Conservation (phyloP, 1,284 basidiomycete genomes). For the Chiua sp. region DNA sequence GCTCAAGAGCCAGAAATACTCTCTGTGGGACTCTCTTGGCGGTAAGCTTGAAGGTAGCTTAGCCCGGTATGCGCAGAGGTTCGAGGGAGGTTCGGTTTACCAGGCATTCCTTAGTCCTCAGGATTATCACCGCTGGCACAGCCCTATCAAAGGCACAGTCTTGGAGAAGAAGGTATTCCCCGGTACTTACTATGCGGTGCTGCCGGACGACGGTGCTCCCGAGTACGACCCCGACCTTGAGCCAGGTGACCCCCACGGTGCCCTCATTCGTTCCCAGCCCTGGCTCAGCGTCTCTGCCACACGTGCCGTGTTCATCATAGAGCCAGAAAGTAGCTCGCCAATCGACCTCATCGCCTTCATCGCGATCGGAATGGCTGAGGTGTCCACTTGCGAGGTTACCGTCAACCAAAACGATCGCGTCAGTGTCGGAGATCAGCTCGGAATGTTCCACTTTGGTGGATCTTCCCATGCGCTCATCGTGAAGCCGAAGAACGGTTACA, state of each 20-base stretch:
- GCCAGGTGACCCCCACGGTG: constrained; percentile 27
- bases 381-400: constrained; percentile 48
- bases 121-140: constrained; percentile 61
- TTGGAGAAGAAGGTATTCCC: constrained; percentile 44
- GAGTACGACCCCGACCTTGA: not conserved
- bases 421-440: constrained; percentile 46
- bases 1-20: constrained; percentile 52
- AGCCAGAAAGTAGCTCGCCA: constrained; percentile 40
- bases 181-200: constrained; percentile 55
- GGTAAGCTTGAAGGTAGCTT: constrained; percentile 1
- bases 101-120: constrained; percentile 56
- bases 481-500: constrained; percentile 14
- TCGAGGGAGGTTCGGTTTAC: constrained; percentile 56
- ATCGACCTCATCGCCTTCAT: constrained; percentile 49
- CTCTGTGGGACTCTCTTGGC: constrained; percentile 40
- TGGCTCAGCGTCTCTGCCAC: constrained; percentile 38
- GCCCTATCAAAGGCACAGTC: constrained; percentile 54
- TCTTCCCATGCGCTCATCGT: constrained; percentile 50
- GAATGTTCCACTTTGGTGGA: constrained; percentile 59
- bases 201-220: constrained; percentile 8
- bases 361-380: constrained; percentile 62
- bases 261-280: constrained; percentile 45
- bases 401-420: not conserved
- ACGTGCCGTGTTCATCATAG: constrained; percentile 55
- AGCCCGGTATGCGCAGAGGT: constrained; percentile 22